Conservation (phyloP, 169 alveolate species). For the Plasmodium berghei region DNA sequence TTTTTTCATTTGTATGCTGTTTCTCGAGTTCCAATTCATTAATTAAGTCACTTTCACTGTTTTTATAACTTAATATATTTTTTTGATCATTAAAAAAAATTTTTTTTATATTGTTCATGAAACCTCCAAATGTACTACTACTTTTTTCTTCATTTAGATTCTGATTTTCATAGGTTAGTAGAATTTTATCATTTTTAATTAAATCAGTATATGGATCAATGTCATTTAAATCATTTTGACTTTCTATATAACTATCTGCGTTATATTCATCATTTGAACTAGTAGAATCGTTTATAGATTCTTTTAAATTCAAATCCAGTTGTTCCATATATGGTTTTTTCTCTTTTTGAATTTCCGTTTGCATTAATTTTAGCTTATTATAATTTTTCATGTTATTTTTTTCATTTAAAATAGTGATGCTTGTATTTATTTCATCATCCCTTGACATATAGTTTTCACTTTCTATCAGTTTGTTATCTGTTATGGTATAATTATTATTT, state of each 20-base stretch:
- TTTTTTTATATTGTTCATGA: slow-evolving; percentile 18
- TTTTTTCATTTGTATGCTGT: too few species aligned
- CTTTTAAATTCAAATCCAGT: too few species aligned
- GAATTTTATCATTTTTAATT: slow-evolving; percentile 11
- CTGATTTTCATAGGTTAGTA: slow-evolving; percentile 14
- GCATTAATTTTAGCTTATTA: too few species aligned
- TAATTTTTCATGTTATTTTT: too few species aligned
- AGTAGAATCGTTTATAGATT: too few species aligned
- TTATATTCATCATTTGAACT: not conserved
- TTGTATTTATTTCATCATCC: too few species aligned
- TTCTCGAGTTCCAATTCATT: not conserved
- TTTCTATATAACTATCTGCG: not conserved
- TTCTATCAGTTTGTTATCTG: too few species aligned
- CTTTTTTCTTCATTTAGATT: not conserved
- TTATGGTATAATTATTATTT: too few species aligned
- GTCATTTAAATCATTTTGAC: not conserved
- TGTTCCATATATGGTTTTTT: too few species aligned
- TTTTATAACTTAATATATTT: not conserved
- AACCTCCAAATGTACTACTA: slow-evolving; percentile 16
- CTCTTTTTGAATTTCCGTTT: too few species aligned
- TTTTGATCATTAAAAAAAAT: slow-evolving; percentile 19
- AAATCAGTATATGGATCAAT: slow-evolving; percentile 9
- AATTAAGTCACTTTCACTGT: not conserved
- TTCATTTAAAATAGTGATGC: too few species aligned
- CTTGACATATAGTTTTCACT: too few species aligned